A percentile compares a stretch with the other conserved stretches of the same genome.
Evolutionary conservation across 768 basidiomycete genomes (phyloP).

Genomic region (Lactarius sp.): DNA sequence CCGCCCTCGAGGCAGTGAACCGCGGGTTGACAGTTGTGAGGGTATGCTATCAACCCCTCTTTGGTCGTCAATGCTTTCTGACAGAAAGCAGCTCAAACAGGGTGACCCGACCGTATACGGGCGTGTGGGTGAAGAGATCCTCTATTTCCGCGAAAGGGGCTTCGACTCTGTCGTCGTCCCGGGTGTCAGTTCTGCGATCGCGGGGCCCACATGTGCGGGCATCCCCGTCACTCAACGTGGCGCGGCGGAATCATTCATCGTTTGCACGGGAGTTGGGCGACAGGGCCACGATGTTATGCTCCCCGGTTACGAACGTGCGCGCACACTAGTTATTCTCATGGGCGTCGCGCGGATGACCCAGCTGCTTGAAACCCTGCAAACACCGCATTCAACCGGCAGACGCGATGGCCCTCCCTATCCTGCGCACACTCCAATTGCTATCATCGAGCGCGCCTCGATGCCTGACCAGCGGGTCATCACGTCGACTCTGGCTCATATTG

Average conservation of each 20-base stretch:
- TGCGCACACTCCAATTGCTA: constrained; percentile 72
- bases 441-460: constrained; percentile 93
- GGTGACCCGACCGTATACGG: constrained; percentile 96
- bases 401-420: constrained; percentile 65
- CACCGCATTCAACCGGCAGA: constrained; percentile 22
- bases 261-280: constrained; percentile 93
- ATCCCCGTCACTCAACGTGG: constrained; percentile 97
- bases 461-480: constrained; percentile 83
- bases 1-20: constrained; percentile 76
- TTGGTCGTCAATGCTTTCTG: constrained; percentile 1
- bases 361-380: constrained; percentile 58
- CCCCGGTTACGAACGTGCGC: constrained; percentile 80
- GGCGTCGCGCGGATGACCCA: constrained; percentile 81
- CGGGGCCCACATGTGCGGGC: constrained; percentile 82
- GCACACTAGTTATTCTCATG: constrained; percentile 89
- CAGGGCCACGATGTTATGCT: constrained; percentile 75
- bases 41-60: constrained; percentile 39
- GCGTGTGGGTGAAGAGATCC: constrained; percentile 89
- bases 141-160: constrained; percentile 84
- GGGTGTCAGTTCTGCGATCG: constrained; percentile 84
- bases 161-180: constrained; percentile 84
- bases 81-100: constrained; percentile 72
- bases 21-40: constrained; percentile 83
- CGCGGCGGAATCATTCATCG: constrained; percentile 80
- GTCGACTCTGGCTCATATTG: constrained; percentile 71